These are phyloP conservation scores for Paspalum vaginatum DNA, from an alignment of 176 grass and related monocot species.

Conservation along the genomic window DNA sequence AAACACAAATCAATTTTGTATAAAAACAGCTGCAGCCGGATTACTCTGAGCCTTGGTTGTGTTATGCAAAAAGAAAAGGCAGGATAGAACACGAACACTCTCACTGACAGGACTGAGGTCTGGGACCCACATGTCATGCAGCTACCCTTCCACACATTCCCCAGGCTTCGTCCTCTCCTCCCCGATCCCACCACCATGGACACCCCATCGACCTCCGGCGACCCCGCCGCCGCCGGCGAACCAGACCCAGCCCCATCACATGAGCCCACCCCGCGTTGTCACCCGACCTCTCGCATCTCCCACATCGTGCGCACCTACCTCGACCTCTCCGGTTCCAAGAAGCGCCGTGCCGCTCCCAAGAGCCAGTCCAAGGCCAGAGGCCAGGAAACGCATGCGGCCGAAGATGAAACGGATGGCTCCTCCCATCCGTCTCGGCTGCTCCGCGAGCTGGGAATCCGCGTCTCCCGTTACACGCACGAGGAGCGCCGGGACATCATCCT, in stretches of 20 bases:
- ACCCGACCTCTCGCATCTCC: conserved; percentile 37
- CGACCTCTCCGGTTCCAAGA: conserved; percentile 45
- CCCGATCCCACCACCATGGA: conserved; percentile 45
- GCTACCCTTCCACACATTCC: neutral
- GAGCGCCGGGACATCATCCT: conserved; percentile 93
- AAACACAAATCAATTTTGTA: too few species aligned
- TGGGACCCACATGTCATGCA: conserved; percentile 23
- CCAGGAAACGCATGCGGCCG: conserved; percentile 7
- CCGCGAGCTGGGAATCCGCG: conserved; percentile 80
- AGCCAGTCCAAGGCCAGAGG: conserved; percentile 36
- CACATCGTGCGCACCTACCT: conserved; percentile 62
- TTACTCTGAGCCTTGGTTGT: too few species aligned
- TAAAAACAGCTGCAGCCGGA: too few species aligned
- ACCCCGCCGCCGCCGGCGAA: conserved; percentile 2
- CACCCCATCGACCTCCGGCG: conserved; percentile 31
- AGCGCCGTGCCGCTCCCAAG: conserved; percentile 46
- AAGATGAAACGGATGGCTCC: conserved; percentile 12
- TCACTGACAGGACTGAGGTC: neutral
- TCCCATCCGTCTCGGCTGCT: conserved; percentile 65
- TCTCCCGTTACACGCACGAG: conserved; percentile 88
- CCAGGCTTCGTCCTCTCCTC: neutral
- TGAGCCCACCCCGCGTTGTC: conserved; percentile 4
- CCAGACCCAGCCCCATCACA: neutral
- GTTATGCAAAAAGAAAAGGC: neutral
- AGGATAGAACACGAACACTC: neutral